Conservation (phyloP, 1,284 basidiomycete species). For the Rhodotorula mucilaginosa region DNA sequence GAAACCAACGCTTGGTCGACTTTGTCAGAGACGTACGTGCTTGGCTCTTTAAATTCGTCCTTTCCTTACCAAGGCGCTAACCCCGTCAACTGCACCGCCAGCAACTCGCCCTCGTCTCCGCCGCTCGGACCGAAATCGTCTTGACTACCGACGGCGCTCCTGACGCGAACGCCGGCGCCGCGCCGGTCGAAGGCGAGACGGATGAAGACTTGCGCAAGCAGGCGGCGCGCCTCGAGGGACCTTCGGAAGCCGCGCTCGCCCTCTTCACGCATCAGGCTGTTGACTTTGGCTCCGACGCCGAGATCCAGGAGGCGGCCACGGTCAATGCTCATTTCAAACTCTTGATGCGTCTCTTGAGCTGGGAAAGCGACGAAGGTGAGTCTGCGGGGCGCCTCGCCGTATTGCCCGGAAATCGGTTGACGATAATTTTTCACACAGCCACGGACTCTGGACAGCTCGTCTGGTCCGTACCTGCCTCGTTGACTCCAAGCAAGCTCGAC, state of each 20-base stretch:
- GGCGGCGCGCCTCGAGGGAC: conserved; percentile 49
- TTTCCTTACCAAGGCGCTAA: neutral
- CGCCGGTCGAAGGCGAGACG: conserved; percentile 56
- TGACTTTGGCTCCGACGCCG: conserved; percentile 56
- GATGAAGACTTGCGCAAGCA: conserved; percentile 48
- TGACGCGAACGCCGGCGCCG: conserved; percentile 47
- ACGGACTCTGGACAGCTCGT: conserved; percentile 19
- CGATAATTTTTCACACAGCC: neutral
- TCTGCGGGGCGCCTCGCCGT: neutral
- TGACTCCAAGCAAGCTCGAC: conserved; percentile 63
- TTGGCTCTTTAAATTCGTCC: neutral
- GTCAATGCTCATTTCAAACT: conserved; percentile 76
- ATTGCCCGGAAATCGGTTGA: neutral
- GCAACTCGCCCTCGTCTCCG: conserved; percentile 67
- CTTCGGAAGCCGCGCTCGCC: conserved; percentile 66
- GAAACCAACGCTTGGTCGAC: conserved; percentile 63
- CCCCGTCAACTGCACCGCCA: conserved; percentile 45
- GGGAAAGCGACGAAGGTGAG: conserved; percentile 62
- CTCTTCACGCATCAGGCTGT: conserved; percentile 57
- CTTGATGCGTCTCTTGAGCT: conserved; percentile 69
- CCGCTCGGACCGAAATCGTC: conserved; percentile 66
- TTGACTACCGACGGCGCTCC: conserved; percentile 61
- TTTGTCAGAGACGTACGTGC: conserved; percentile 73
- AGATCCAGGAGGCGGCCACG: conserved; percentile 69
- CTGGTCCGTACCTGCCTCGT: conserved; percentile 72